Conservation (phyloP, 2,329 filamentous ascomycete genomes). For the Talaromyces sp. region DNA sequence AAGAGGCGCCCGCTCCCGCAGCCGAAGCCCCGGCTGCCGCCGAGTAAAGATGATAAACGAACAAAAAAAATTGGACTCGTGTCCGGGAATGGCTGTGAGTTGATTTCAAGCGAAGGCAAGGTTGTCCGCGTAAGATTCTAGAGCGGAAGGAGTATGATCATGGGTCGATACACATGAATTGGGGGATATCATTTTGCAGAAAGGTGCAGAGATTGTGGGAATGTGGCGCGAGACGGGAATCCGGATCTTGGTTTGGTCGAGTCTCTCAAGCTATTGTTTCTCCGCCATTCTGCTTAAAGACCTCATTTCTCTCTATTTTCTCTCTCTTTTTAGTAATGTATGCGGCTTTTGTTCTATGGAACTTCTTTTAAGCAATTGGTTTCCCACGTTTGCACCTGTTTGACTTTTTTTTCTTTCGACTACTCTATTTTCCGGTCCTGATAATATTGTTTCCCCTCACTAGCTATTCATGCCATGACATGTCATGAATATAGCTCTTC, state of each 20-base stretch:
- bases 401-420: neutral
- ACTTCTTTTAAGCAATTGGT: neutral
- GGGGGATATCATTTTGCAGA: neutral
- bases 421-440: neutral
- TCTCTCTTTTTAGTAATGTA: constrained; percentile 9
- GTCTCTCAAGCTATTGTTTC: neutral
- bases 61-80: constrained; percentile 22
- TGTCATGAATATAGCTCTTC: neutral
- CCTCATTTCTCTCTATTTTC: constrained; percentile 10
- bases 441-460: neutral
- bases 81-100: constrained; percentile 13
- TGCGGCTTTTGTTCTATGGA: constrained; percentile 12
- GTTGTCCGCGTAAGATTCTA: constrained; percentile 11
- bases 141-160: constrained; percentile 8
- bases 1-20: constrained; percentile 36
- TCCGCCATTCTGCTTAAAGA: neutral
- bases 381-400: neutral
- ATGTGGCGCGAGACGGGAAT: neutral
- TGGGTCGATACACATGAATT: neutral
- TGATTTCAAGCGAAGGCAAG: constrained; percentile 12
- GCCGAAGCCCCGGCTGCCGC: constrained; percentile 37
- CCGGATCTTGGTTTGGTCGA: neutral
- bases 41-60: constrained; percentile 32
- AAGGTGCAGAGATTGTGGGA: neutral
- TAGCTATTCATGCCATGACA: neutral